Base-by-base conservation (phyloP, 2,329 filamentous ascomycete genomes). In the Phaeosphaeriaceae sp. region DNA sequence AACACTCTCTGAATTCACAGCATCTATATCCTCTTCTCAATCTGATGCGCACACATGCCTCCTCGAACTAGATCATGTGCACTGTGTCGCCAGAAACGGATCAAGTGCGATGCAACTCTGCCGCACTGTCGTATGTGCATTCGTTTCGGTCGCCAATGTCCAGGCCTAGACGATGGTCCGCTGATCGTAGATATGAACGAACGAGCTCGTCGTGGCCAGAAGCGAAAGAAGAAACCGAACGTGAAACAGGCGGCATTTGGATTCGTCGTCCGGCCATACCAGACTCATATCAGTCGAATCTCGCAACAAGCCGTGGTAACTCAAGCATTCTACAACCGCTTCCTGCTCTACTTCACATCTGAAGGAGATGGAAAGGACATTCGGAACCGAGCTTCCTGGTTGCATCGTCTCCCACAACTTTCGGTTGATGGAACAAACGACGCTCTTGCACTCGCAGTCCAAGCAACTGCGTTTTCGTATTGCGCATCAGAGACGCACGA, bases 121-220 rank as follows among this genome's bases (percentile, higher is more conserved):
- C 72, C 72, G 7, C 50, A 70, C 45, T 76, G 73, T 53, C 56
- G 69, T 2, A 72, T 73, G 68, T 74, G 72, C 51, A 63, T 61
- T n/a, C 61, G 65, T 7, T 63, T 62, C 5, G 61, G 63, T 9
- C 62, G 62, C 20, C 9, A 58, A 40, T 76, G 73, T 50, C 69
- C 73, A 11, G 73, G 71, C 41, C 56, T 69, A 6, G 47, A 63
- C 11, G 57, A 67, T 13, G 72, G 73, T 11, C 66, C 67, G 9
- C 51, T 76, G 19, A 68, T 76, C 24, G 61, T 76, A 48, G 73
- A 75, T 45, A 74, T 76, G 70, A 70, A 66, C 17, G 49, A 53
- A 4, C 53, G 46, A 1, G 59, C 63, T 19, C 64, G 58, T 42
- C 22, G 60, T 13, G 65, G 65, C 10, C 61, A 59, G 47, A 63